Evolutionary conservation across 306 rosid genomes (phyloP), one percentile per base, ranked within the genome.

Genomic region (Cyclanthera cordifolia): DNA sequence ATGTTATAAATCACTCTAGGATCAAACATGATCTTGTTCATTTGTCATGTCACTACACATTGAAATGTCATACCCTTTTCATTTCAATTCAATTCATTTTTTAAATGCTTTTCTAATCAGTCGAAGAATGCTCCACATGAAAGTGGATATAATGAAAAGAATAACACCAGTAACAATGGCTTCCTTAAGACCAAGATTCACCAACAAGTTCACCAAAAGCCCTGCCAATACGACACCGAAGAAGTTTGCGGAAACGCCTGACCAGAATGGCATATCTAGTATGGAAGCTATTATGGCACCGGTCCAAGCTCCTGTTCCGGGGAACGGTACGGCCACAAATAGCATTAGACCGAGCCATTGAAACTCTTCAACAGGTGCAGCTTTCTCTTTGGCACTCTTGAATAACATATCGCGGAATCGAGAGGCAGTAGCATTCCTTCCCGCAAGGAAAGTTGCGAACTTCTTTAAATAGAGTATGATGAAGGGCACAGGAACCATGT

Each of bases 261-360:
- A 68, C 95, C 95, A 93, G 79, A 89, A 93, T 63, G 98, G 94
- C 94, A 93, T 90, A 39, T 93, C 98, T 55, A 93, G 90, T 69
- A 93, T 77, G 17, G 96, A 86, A 46, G 98, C 96, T 79, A 93
- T 78, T 32, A 93, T 45, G 67, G 98, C 95, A 37, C 96, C 94
- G 0, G 94, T 71, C 98, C 98, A 93, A 30, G 98, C 96, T 74
- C 96, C 98, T 25, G 96, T 93, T 61, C 98, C 96, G 0, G 96
- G 98, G 78, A 93, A 93, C 72, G 96, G 98, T 73, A 93, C 96
- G 20, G 96, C 96, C 51, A 93, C 98, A 74, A 93, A 93, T 72
- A 90, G 73, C 96, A 93, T 89, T 19, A 89, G 83, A 67, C 98
- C 96, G 53, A 90, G 94, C 98, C 98, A 93, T 73, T 89, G 96